Base-by-base conservation (phyloP, 768 basidiomycete genomes). In the Panus rudis region DNA sequence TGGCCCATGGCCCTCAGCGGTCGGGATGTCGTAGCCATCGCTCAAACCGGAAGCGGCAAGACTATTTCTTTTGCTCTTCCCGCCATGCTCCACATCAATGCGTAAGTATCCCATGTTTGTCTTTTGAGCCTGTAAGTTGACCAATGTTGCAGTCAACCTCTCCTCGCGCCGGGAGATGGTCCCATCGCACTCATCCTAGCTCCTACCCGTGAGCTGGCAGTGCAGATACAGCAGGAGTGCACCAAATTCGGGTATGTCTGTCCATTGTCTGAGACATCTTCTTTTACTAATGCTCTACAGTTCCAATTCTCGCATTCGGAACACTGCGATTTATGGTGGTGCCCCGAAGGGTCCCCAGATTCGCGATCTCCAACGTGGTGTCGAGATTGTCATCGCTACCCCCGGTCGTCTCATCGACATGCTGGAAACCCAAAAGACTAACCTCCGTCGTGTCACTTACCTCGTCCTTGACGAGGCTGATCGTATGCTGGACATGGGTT, bases 401-500 rank as follows among this genome's bases (percentile, higher is more conserved):
- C 96, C 96, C 7, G 96, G 96, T 56, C 92, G 96, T 52, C 72
- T 99, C 52, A 99, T 99, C 54, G 96, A 99, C 61, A 98, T 99
- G 96, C 78, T 99, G 21, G 96, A 99, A 70, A 79, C 78, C 1
- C 83, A 87, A 60, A 96, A 96, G 69, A 98, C 93, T 17, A 98
- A 98, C 65, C 77, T 99, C 41, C 88, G 88, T 45, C 84, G 96
- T 31, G 75, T 99, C 44, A 99, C 96, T 17, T 99, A 98, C 65
- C 76, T 99, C 30, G 96, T 99, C 60, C 89, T 99, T 82, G 96
- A 99, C 59, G 96, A 99, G 66, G 96, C 96, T 34, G 96, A 99
- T 71, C 90, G 96, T 59, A 99, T 99, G 96, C 77, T 99, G 51
- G 96, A 99, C 72, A 99, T 99, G 96, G 96, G 96, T 74, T 99